Evolutionary conservation across 345 rosid genomes (phyloP).

Genomic region (Lagerstroemia speciosa): DNA sequence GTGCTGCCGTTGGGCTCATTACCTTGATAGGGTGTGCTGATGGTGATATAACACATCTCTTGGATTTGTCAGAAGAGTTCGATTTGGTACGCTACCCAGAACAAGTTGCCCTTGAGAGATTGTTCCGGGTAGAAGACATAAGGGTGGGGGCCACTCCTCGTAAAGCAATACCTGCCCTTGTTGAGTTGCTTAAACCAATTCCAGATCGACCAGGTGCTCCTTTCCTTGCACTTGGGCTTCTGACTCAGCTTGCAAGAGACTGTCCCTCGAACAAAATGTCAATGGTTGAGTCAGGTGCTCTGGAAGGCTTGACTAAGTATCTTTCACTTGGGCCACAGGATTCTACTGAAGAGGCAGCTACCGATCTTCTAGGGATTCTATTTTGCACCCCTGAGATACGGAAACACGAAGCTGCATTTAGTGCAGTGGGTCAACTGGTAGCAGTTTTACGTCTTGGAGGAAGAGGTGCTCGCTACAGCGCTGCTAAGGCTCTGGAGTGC

Average conservation of each 20-base stretch:
- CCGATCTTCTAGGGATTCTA: slow-evolving; percentile 78
- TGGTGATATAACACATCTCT: slow-evolving; percentile 73
- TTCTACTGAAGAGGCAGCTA: slow-evolving; percentile 98
- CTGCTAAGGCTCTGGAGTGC: slow-evolving; percentile 95
- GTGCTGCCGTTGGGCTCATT: slow-evolving; percentile 89
- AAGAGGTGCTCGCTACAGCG: slow-evolving; percentile 92
- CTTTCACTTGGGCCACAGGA: slow-evolving; percentile 98
- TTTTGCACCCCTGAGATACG: slow-evolving; percentile 90
- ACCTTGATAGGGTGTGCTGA: slow-evolving; percentile 96
- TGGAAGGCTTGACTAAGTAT: slow-evolving; percentile 90
- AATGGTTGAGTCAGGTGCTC: slow-evolving; percentile 96
- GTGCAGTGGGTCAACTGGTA: slow-evolving; percentile 90
- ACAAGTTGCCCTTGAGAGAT: slow-evolving; percentile 95
- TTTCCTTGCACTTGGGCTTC: slow-evolving; percentile 71
- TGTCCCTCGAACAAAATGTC: slow-evolving; percentile 78
- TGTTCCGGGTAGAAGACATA: slow-evolving; percentile 98
- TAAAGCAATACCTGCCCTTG: slow-evolving; percentile 92
- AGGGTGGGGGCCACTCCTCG: slow-evolving; percentile 97
- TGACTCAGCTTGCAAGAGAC: slow-evolving; percentile 91
- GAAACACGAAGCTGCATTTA: slow-evolving; percentile 91
- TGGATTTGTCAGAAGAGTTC: slow-evolving; percentile 80
- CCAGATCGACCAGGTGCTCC: slow-evolving; percentile 99
- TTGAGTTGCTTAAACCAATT: slow-evolving; percentile 96
- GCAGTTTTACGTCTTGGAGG: slow-evolving; percentile 97
- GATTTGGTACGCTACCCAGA: slow-evolving; percentile 77